Evolutionary conservation across 768 basidiomycete species (phyloP).

Genomic region (Fibroporia radiculosa): DNA sequence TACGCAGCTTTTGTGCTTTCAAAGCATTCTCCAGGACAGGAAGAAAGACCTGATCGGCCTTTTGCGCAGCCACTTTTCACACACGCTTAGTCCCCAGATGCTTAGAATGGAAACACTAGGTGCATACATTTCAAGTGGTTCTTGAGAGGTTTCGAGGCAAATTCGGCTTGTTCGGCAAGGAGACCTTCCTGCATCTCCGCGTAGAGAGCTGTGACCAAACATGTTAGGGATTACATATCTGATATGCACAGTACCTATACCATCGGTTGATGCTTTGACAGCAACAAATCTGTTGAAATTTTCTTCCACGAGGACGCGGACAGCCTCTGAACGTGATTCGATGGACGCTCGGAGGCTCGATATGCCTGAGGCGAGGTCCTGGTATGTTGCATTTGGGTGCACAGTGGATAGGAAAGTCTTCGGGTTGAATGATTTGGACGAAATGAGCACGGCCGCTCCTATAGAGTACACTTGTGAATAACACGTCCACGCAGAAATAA

Average conservation of each 20-base stretch:
- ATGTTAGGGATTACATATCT: not conserved
- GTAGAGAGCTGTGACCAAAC: conserved; percentile 61
- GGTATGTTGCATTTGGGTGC: conserved; percentile 92
- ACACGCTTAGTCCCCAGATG: not conserved
- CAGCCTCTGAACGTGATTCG: conserved; percentile 89
- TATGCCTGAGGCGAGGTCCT: conserved; percentile 80
- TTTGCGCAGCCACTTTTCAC: conserved; percentile 70
- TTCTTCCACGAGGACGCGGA: conserved; percentile 90
- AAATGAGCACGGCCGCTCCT: conserved; percentile 80
- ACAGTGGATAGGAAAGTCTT: conserved; percentile 86
- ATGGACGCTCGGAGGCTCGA: conserved; percentile 67
- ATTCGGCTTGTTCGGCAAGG: conserved; percentile 67
- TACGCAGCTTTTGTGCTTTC: conserved; percentile 87
- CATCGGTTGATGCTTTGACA: conserved; percentile 95
- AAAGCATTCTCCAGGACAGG: conserved; percentile 94
- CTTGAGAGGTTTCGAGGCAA: conserved; percentile 72
- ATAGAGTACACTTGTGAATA: conserved; percentile 5
- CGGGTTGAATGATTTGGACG: conserved; percentile 93
- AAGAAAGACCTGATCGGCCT: conserved; percentile 92
- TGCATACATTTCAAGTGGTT: conserved; percentile 81
- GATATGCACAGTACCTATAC: conserved; percentile 31
- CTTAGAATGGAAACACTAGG: not conserved
- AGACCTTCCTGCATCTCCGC: conserved; percentile 91
- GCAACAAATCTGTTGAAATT: conserved; percentile 98
- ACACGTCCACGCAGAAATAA: conserved; percentile 7